Base-by-base conservation (phyloP, 2,329 filamentous ascomycete genomes). In the Stylonectria norvegica region DNA sequence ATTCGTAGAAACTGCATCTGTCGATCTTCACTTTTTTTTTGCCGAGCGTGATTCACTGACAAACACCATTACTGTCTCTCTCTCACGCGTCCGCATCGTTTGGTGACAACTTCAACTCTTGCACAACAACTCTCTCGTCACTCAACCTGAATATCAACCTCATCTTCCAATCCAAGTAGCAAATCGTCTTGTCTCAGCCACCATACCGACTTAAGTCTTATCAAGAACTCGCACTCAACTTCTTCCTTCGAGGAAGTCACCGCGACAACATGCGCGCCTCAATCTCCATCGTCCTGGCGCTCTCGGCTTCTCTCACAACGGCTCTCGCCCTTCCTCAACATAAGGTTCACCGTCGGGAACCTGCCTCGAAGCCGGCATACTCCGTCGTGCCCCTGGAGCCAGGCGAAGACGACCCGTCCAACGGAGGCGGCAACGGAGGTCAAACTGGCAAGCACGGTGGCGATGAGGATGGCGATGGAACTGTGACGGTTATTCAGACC, bases 361-460 rank as follows among this genome's bases (percentile, higher is more conserved):
- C 40, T 8, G 36, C 43, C 12, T 38, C 45, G n/a, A 58, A 57
- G 34, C 65, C 64, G 2, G 54, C 55, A 16, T 69, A 69, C 34
- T 66, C 63, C 3, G 63, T 69, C 20, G 63, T 69, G 5, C 63
- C 64, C 11, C 48, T 68, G n/a, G 64, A 65, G 35, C 64, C 64
- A 3, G 54, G 50, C 12, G 48, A 61, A 5, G 48, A 54, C 17
- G 50, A 55, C 11, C 43, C 53, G 5, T 47, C 52, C 16, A 52
- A 52, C 22, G 50, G 40, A 29, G 49, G 45, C 38, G 47, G 52
- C 43, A 42, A 49, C 16, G 36, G 34, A n/a, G 38, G 30, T n/a
- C 43, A 46, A 9, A 36, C 43, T 7, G 32, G 34, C 15, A 27
- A 31, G 42, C 34, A 32, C 23, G 40, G 38, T 18, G 37, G 43